phyloP scores from a whole-genome alignment of 495 filamentous ascomycete species.

The Penicillium lividum region DNA sequence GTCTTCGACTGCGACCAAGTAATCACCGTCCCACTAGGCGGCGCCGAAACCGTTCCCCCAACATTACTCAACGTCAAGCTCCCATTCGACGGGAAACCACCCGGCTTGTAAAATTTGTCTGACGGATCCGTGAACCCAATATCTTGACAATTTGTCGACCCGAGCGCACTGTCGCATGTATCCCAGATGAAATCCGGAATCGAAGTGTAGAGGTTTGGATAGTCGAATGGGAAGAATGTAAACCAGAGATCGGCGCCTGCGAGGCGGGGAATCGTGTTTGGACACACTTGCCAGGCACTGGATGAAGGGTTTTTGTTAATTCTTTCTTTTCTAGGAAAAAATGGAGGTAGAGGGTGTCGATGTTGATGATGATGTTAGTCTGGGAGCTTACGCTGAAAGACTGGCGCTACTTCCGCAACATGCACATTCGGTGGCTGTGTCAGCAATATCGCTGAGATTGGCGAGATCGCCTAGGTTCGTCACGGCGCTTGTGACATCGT shows the following conservation, averaged over 20 bases:
- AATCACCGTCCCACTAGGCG: constrained; percentile 27
- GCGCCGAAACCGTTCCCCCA: constrained; percentile 25
- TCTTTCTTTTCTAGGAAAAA: neutral
- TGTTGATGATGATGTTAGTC: neutral
- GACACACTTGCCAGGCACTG: constrained; percentile 32
- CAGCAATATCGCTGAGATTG: constrained; percentile 19
- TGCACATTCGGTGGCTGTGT: constrained; percentile 24
- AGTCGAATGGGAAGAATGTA: constrained; percentile 27
- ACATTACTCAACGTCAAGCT: constrained; percentile 24
- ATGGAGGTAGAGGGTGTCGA: neutral
- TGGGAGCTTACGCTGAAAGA: constrained; percentile 27
- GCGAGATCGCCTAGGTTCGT: constrained; percentile 15
- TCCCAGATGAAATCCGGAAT: constrained; percentile 26
- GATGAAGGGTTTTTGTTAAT: neutral
- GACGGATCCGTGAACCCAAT: constrained; percentile 21
- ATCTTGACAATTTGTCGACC: constrained; percentile 13
- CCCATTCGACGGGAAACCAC: constrained; percentile 24
- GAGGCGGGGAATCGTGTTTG: constrained; percentile 25
- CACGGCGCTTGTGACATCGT: constrained; percentile 4
- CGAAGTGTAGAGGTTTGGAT: constrained; percentile 27
- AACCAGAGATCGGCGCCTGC: constrained; percentile 33
- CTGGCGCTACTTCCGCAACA: constrained; percentile 34
- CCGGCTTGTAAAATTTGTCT: constrained; percentile 31
- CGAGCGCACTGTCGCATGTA: constrained; percentile 25
- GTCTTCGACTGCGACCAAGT: constrained; percentile 29